Percentiles rank a stretch among this genome's conserved stretches.
Evolutionary conservation across 805 yeast genomes (phyloP).

Genomic region (Ogataea corticis): DNA sequence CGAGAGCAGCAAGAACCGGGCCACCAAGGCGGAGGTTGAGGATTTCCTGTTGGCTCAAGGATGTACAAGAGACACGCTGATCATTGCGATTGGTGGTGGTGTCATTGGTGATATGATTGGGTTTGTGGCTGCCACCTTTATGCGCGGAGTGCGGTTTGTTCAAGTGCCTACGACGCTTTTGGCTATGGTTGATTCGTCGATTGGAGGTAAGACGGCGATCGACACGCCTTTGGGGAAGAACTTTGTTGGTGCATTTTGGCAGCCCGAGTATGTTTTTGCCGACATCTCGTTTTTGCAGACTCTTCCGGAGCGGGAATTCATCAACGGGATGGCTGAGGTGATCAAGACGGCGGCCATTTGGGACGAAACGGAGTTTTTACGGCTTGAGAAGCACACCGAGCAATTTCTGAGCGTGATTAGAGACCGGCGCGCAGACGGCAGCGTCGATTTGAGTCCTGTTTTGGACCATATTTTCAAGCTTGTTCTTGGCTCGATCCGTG

Average conservation of each 20-base stretch:
- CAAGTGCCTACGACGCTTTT: slow-evolving; percentile 93
- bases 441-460: slow-evolving; percentile 67
- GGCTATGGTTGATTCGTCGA: slow-evolving; percentile 97
- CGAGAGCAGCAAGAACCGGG: slow-evolving; percentile 84
- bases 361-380: slow-evolving; percentile 84
- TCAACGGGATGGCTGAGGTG: slow-evolving; percentile 98
- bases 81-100: slow-evolving; percentile 96
- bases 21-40: slow-evolving; percentile 89
- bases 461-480: slow-evolving; percentile 73
- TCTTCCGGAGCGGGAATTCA: slow-evolving; percentile 88
- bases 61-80: slow-evolving; percentile 94
- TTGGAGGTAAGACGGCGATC: slow-evolving; percentile 98
- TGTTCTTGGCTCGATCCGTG: slow-evolving; percentile 82
- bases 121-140: slow-evolving; percentile 97
- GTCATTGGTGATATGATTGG: slow-evolving; percentile 99
- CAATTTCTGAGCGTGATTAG: slow-evolving; percentile 68
- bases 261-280: slow-evolving; percentile 83
- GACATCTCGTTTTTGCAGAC: slow-evolving; percentile 87
- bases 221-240: slow-evolving; percentile 96
- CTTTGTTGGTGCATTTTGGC: slow-evolving; percentile 97
- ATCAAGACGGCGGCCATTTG: slow-evolving; percentile 98
- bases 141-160: slow-evolving; percentile 94
- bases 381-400: slow-evolving; percentile 77
- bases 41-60: slow-evolving; percentile 80
- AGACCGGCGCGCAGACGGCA: slow-evolving; percentile 39